Percentiles rank a stretch among this genome's conserved stretches.
Evolutionary conservation across 2,329 filamentous ascomycete genomes (phyloP).

Genomic region (Madurella fahalii): DNA sequence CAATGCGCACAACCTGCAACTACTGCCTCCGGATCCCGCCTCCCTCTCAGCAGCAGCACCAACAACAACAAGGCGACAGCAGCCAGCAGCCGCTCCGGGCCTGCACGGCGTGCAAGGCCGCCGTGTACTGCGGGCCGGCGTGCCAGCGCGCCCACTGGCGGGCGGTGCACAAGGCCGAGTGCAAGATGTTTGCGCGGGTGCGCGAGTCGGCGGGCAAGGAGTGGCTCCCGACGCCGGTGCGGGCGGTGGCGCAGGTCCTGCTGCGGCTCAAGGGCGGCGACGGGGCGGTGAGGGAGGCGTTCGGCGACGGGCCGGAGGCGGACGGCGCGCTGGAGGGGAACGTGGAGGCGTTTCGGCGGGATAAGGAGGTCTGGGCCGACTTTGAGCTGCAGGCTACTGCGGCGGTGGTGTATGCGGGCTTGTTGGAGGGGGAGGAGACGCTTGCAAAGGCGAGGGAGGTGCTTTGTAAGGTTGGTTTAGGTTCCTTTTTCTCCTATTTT

Average conservation of each 20-base stretch:
- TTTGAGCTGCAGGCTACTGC: slow-evolving; percentile 47
- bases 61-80: not conserved
- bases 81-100: slow-evolving; percentile 24
- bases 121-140: slow-evolving; percentile 49
- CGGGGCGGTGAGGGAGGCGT: slow-evolving; percentile 29
- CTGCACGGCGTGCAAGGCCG: slow-evolving; percentile 52
- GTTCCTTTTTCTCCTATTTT: not conserved
- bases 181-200: slow-evolving; percentile 42
- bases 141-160: slow-evolving; percentile 56
- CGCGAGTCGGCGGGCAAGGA: slow-evolving; percentile 28
- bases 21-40: slow-evolving; percentile 39
- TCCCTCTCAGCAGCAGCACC: slow-evolving; percentile 1
- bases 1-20: slow-evolving; percentile 43
- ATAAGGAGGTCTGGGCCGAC: slow-evolving; percentile 41
- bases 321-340: slow-evolving; percentile 43
- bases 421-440: slow-evolving; percentile 34
- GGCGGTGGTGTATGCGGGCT: slow-evolving; percentile 45
- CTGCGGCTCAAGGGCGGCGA: slow-evolving; percentile 30
- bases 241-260: slow-evolving; percentile 51
- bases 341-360: slow-evolving; percentile 35
- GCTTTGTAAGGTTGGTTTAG: slow-evolving; percentile 48
- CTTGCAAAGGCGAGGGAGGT: slow-evolving; percentile 42
- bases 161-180: slow-evolving; percentile 51
- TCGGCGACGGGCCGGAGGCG: slow-evolving; percentile 25
- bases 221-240: slow-evolving; percentile 50